A percentile compares a stretch with the other conserved stretches of the same genome.
phyloP scores from a whole-genome alignment of 805 yeast genomes.

The Clavispora asparagi region DNA sequence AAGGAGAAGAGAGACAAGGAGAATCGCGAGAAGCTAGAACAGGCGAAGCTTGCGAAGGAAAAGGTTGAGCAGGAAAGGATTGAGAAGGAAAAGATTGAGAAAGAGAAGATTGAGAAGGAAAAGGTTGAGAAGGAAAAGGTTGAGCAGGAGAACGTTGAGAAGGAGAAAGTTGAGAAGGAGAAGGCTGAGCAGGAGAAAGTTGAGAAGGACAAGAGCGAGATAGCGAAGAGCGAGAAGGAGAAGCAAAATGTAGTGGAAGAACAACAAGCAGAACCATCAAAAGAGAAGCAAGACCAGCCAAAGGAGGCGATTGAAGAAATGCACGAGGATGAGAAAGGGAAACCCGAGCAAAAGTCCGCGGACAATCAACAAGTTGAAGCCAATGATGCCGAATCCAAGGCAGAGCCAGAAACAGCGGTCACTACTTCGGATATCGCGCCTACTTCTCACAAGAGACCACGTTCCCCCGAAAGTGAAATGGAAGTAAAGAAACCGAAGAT shows the following conservation, averaged over 20 bases:
- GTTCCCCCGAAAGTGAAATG: background rate
- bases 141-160: conserved; percentile 4
- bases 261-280: background rate
- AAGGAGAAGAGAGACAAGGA: conserved; percentile 2
- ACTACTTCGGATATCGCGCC: background rate
- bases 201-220: background rate
- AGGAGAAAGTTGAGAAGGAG: conserved; percentile 2
- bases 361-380: too few species aligned
- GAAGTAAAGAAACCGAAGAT: background rate
- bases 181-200: background rate
- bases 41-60: background rate
- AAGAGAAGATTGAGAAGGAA: conserved; percentile 1
- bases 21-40: background rate
- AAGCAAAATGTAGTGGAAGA: background rate
- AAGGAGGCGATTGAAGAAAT: too few species aligned
- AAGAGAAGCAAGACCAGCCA: too few species aligned
- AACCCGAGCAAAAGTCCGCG: too few species aligned
- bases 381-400: too few species aligned
- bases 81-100: conserved; percentile 2
- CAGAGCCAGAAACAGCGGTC: too few species aligned
- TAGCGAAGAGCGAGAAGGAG: background rate
- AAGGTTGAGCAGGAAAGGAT: conserved; percentile 1
- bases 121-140: conserved; percentile 1
- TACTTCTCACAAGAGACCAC: background rate
- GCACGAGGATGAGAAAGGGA: too few species aligned